A percentile compares a stretch with the other conserved stretches of the same genome.
Conservation (phyloP, 75 land plant species). For the Selaginella moellendorffii region DNA sequence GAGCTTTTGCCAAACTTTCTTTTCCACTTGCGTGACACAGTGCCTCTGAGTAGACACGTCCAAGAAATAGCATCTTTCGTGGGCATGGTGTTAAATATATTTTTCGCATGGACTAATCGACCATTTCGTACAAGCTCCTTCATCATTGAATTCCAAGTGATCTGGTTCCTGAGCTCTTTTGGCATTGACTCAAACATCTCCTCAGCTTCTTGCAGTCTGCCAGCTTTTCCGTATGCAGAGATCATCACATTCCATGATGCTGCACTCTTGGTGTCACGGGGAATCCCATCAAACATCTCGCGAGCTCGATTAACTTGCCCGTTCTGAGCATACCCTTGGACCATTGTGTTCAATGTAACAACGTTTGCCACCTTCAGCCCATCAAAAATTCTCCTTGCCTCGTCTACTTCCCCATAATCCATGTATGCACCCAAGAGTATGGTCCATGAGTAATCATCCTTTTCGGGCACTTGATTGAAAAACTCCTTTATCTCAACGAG, state of each 20-base stretch:
- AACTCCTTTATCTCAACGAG: too few species aligned
- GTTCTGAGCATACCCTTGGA: constrained; percentile 17
- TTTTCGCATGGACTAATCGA: neutral
- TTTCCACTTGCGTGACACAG: too few species aligned
- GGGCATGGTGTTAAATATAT: neutral
- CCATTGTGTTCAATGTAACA: constrained; percentile 19
- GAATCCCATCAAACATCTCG: constrained; percentile 21
- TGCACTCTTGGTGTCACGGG: constrained; percentile 12
- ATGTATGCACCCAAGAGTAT: constrained; percentile 17
- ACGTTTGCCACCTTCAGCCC: constrained; percentile 12
- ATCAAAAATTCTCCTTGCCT: constrained; percentile 14
- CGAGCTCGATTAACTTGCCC: constrained; percentile 10
- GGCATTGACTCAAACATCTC: too few species aligned
- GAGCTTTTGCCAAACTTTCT: too few species aligned
- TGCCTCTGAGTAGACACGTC: too few species aligned
- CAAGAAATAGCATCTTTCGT: neutral
- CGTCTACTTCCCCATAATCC: neutral
- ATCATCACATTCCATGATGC: constrained; percentile 22
- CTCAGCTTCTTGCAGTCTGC: too few species aligned
- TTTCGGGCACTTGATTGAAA: too few species aligned
- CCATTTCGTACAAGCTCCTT: neutral
- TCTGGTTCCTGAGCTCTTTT: too few species aligned
- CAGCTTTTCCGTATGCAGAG: constrained; percentile 3
- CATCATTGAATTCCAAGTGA: too few species aligned
- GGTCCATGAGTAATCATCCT: too few species aligned